A percentile compares a stretch with the other conserved stretches of the same genome.
phyloP scores from a whole-genome alignment of 2,329 filamentous ascomycete species.

The Ophiobolus disseminans region DNA sequence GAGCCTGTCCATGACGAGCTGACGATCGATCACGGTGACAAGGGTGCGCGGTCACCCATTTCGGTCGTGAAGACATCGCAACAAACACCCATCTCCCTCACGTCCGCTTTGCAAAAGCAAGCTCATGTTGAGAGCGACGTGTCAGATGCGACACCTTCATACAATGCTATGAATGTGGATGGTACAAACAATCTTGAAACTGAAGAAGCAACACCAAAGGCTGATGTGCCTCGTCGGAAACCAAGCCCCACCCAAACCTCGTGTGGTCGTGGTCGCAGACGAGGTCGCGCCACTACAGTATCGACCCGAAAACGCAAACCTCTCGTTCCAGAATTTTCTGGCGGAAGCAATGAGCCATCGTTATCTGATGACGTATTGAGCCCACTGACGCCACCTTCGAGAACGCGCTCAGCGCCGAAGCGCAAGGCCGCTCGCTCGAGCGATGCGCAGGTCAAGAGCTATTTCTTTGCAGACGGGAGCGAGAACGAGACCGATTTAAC shows the following conservation, averaged over 20 bases:
- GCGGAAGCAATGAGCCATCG: constrained; percentile 13
- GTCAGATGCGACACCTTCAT: background rate
- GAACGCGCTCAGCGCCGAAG: constrained; percentile 27
- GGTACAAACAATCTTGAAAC: no score
- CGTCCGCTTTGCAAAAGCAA: constrained; percentile 35
- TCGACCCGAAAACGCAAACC: constrained; percentile 16
- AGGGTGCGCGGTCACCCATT: constrained; percentile 6
- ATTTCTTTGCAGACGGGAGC: constrained; percentile 41
- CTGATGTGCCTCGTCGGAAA: constrained; percentile 17
- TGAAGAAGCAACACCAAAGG: no score
- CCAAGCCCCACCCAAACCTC: background rate
- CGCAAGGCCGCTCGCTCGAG: constrained; percentile 38
- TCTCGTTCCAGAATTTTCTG: constrained; percentile 7
- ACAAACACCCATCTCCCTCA: constrained; percentile 47
- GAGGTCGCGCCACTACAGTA: constrained; percentile 6
- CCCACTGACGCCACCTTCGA: constrained; percentile 8
- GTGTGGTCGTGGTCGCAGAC: background rate
- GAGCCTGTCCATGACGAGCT: constrained; percentile 41
- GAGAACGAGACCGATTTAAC: constrained; percentile 44
- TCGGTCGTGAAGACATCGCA: constrained; percentile 18
- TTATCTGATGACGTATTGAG: constrained; percentile 15
- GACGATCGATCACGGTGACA: constrained; percentile 42
- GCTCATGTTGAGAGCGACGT: constrained; percentile 5
- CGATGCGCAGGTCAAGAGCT: constrained; percentile 40
- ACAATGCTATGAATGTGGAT: constrained; percentile 27